Base-by-base conservation (phyloP, 2,329 filamentous ascomycete genomes). In the Verruconis gallopava region DNA sequence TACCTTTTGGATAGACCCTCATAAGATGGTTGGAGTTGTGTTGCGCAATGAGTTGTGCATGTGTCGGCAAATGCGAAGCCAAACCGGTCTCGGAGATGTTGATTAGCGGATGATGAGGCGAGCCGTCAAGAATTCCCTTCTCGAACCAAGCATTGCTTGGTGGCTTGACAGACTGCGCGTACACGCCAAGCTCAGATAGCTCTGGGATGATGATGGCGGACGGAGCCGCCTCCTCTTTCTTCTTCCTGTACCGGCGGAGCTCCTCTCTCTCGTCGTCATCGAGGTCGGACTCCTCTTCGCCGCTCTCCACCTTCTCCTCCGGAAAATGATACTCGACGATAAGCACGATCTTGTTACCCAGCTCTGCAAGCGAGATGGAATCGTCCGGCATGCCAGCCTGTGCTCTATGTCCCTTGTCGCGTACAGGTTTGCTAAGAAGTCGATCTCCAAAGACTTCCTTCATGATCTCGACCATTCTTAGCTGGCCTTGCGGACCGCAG, bases 391-490 rank as follows among this genome's bases (percentile, higher is more conserved):
- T 64, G 2, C 65, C 68, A 2, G 67, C 59, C 50, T 79, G 70
- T 50, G 79, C 74, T 0, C 60, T 55, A 14, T 70, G 65, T 3
- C 73, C 75, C 42, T 73, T 70, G 4, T 71, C 59, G 6, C 73
- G 15, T 4, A 95, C 60, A 0, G 85, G 81, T 51, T 85, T 75
- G 0, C 79, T 75, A 11, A 96, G 69, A 35, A 98, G 73, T 49
- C 78, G 77, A 14, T 79, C 67, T 21, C 83, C 83, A 57, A 95
- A 93, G 5, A 82, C 76, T 21, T 82, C 77, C 54, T 79, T 81
- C 75, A 96, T 93, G 48, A 85, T 91, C 47, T 81, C 76, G 15
- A 86, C 82, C 89, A 98, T 96, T 34, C 76, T 73, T 15, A 75
- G 68, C 59, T 98, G 91, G 56, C 96, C 91, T 9, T 77, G 67